A percentile compares a stretch with the other conserved stretches of the same genome.
Conservation (phyloP, 176 grass and related monocot genomes). For the Rhynchospora pubera region DNA sequence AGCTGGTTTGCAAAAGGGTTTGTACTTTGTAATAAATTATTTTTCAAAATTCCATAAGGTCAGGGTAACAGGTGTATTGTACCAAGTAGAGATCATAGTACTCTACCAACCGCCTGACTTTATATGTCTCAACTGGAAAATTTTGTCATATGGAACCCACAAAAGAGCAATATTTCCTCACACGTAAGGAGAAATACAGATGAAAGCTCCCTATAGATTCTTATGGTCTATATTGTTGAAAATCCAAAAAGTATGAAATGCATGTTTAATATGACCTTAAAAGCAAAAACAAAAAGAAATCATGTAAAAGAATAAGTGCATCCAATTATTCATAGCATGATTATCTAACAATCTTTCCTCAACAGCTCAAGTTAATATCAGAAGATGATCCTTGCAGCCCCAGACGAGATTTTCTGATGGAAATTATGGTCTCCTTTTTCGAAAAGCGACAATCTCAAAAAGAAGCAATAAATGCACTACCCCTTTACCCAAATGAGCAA, state of each 20-base stretch:
- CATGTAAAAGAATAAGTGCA: neutral
- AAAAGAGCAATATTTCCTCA: neutral
- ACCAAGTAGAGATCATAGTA: neutral
- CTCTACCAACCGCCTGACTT: neutral
- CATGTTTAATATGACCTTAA: neutral
- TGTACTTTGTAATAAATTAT: conserved; percentile 22
- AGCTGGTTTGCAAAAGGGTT: conserved; percentile 91
- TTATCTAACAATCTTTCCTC: conserved; percentile 36
- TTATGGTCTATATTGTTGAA: neutral
- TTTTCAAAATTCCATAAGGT: neutral
- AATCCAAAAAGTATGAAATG: neutral
- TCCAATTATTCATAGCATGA: neutral
- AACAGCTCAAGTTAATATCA: conserved; percentile 94
- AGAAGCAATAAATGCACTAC: conserved; percentile 94
- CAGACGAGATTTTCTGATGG: conserved; percentile 86
- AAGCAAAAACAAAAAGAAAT: neutral
- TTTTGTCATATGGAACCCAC: neutral
- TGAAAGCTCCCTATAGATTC: neutral
- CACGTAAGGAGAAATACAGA: neutral
- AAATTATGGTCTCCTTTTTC: conserved; percentile 88
- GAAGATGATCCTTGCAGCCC: conserved; percentile 60
- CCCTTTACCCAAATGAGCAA: conserved; percentile 96
- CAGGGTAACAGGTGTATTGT: neutral
- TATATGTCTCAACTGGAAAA: neutral
- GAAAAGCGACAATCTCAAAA: conserved; percentile 94